Evolutionary conservation across 164 flowering plant genomes (phyloP).

Genomic region (Chimonanthus praecox): DNA sequence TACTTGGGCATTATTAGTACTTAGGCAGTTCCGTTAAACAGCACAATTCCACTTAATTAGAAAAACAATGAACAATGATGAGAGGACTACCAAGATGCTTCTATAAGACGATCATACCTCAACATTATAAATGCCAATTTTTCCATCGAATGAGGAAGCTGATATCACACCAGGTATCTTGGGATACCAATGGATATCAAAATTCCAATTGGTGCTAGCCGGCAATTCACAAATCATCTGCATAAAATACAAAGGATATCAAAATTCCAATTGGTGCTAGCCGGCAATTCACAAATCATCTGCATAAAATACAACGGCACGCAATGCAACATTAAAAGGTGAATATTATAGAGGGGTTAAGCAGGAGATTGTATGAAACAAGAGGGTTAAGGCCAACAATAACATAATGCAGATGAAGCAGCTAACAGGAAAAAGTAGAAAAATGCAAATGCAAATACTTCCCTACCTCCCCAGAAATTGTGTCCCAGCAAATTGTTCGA

Average conservation of each 20-base stretch:
- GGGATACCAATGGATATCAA: slow-evolving; percentile 97
- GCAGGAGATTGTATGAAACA: background rate
- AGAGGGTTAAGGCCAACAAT: background rate
- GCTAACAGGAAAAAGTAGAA: background rate
- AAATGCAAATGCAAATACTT: background rate
- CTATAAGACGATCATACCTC: slow-evolving; percentile 47
- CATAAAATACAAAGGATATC: too few species aligned
- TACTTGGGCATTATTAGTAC: too few species aligned
- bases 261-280: slow-evolving; percentile 87
- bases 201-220: slow-evolving; percentile 82
- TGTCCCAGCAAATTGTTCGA: slow-evolving; percentile 97
- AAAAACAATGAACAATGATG: too few species aligned
- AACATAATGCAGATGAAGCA: background rate
- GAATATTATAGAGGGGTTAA: background rate
- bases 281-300: slow-evolving; percentile 88
- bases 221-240: slow-evolving; percentile 90
- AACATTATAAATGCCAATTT: slow-evolving; percentile 86
- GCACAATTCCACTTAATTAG: too few species aligned
- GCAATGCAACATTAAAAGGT: background rate
- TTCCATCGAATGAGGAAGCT: slow-evolving; percentile 98
- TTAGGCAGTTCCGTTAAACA: too few species aligned
- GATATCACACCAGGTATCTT: slow-evolving; percentile 93
- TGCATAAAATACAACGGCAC: slow-evolving; percentile 24
- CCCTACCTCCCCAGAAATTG: slow-evolving; percentile 68
- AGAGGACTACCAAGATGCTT: too few species aligned